These are phyloP conservation scores for Nematocida sp. DNA, from an alignment of 371 early-diverging fungal genomes.

Conservation along the genomic window DNA sequence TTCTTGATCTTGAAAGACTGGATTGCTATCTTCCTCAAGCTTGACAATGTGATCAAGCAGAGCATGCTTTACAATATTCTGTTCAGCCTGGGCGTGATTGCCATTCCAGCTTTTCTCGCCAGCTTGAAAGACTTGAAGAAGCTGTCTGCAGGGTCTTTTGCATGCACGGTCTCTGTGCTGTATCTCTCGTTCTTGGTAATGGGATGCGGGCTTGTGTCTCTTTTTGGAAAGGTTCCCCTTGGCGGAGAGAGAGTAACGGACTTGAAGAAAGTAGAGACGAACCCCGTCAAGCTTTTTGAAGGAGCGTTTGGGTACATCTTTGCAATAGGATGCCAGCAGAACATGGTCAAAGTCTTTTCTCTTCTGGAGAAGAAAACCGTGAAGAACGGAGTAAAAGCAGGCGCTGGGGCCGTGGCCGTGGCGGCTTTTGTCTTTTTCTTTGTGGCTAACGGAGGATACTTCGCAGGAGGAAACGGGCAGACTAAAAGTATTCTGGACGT, in stretches of 20 bases:
- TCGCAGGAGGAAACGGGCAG: conserved; percentile 39
- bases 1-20: conserved; percentile 39
- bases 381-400: conserved; percentile 48
- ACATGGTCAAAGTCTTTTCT: conserved; percentile 55
- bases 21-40: conserved; percentile 16
- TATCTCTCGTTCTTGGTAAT: conserved; percentile 36
- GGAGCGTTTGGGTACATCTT: conserved; percentile 52
- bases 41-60: not conserved
- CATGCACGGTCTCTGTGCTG: conserved; percentile 34
- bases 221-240: not conserved
- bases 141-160: conserved; percentile 12
- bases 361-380: conserved; percentile 44
- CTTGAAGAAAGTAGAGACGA: not conserved
- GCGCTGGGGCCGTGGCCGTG: conserved; percentile 8
- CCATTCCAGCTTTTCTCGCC: conserved; percentile 13
- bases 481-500: conserved; percentile 33
- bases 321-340: conserved; percentile 60
- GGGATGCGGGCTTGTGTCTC: conserved; percentile 3
- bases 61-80: conserved; percentile 6
- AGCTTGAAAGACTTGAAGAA: conserved; percentile 38
- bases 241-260: not conserved
- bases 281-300: not conserved
- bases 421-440: conserved; percentile 52
- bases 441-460: conserved; percentile 57
- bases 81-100: conserved; percentile 15